A percentile compares a stretch with the other conserved stretches of the same genome.
Conservation (phyloP, 805 yeast genomes). For the Yarrowia deformans region DNA sequence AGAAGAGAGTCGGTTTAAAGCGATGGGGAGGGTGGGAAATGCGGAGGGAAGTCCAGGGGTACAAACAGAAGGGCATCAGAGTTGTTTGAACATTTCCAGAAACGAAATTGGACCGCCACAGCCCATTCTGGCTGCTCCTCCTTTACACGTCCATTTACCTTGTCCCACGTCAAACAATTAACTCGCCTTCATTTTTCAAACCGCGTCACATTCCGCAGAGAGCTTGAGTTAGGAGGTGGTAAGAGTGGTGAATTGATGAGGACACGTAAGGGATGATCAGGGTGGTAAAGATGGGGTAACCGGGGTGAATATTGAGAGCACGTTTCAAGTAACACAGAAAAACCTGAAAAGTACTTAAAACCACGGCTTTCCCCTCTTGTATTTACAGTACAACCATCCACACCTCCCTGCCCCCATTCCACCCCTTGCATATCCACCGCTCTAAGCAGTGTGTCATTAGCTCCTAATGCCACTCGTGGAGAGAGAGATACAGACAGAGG, state of each 20-base stretch:
- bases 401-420: background rate
- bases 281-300: no score
- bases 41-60: background rate
- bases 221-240: conserved; percentile 19
- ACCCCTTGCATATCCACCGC: conserved; percentile 23
- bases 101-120: no score
- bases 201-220: conserved; percentile 39
- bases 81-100: no score
- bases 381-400: no score
- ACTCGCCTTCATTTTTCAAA: conserved; percentile 25
- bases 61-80: no score
- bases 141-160: background rate
- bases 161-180: conserved; percentile 7
- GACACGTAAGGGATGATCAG: background rate
- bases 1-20: background rate
- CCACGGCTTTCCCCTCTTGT: background rate
- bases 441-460: background rate
- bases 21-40: background rate
- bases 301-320: no score
- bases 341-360: background rate
- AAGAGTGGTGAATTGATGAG: background rate
- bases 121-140: background rate
- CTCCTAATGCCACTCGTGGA: conserved; percentile 3
- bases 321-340: background rate
- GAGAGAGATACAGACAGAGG: background rate